Evolutionary conservation across 768 basidiomycete species (phyloP).

Genomic region (Glaciozyma antarctica): DNA sequence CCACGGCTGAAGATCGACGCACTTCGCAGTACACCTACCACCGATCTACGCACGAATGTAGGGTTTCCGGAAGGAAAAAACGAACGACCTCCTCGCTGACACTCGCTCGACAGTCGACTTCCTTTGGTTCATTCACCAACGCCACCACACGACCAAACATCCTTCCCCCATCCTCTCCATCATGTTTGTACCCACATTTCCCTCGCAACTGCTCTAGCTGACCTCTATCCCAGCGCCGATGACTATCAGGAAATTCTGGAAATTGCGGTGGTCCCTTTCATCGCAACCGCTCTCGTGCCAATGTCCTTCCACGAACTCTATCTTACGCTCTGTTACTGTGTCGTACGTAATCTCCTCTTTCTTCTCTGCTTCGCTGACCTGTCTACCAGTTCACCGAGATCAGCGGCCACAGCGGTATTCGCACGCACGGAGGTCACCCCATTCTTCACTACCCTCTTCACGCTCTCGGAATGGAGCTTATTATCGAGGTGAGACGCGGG

Average conservation of each 20-base stretch:
- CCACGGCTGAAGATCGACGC: no score
- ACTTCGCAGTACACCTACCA: background rate
- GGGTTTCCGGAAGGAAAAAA: no score
- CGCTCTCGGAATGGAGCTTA: no score
- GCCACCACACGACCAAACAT: conserved; percentile 1
- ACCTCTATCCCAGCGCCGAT: conserved; percentile 5
- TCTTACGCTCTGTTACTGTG: background rate
- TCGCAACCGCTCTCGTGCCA: conserved; percentile 13
- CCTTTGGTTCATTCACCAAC: background rate
- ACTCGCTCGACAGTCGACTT: background rate
- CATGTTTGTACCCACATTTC: background rate
- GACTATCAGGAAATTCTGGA: conserved; percentile 11
- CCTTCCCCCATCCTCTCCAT: background rate
- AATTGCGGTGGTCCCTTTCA: conserved; percentile 6
- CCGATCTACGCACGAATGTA: background rate
- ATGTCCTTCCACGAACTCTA: conserved; percentile 18
- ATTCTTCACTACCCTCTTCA: no score
- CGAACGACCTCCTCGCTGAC: no score
- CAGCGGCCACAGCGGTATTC: no score
- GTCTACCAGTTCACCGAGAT: background rate
- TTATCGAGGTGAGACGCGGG: no score
- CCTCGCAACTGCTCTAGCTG: no score
- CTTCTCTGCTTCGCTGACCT: background rate
- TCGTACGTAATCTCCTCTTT: background rate
- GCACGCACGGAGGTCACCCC: no score